Base-by-base conservation (phyloP, 2,329 filamentous ascomycete species). In the Laburnicola sp. region DNA sequence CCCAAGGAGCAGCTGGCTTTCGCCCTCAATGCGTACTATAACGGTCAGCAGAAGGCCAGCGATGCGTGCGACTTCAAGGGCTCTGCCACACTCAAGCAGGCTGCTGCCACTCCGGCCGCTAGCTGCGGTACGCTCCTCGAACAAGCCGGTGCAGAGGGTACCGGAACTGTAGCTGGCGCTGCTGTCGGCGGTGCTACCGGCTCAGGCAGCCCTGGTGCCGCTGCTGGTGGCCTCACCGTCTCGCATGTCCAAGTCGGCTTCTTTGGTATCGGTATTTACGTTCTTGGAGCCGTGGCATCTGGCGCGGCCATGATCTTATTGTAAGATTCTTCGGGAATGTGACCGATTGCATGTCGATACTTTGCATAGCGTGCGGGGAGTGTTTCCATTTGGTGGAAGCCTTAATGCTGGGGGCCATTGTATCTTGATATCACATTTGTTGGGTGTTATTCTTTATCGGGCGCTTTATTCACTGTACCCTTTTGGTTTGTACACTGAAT, bases 21-120 rank as follows among this genome's bases (percentile, higher is more conserved):
- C 70, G 87, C 85, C 42, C 82, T 92, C 60, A 84, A 92, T 76
- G 75, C 83, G 62, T 93, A 92, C 80, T 63, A 63, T 26, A 63
- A 64, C 56, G 73, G 72, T 59, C 79, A 84, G 68, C 74, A 78
- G 64, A 77, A 77, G 57, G 73, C 75, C 43, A 69, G 76, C 25
- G 75, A 75, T 48, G 86, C 89, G 28, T 95, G 89, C 71, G 79
- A 85, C 78, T 92, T 92, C 75, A 76, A 81, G 51, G 87, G 88
- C 62, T 76, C 84, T 63, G 89, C 86, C 42, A 76, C 77, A 51
- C 76, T 81, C 48, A 80, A 81, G 72, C 70, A 78, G 52, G 66
- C 77, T 44, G 70, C 78, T 41, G 64, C 74, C 40, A 75, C 77
- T 30, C 74, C 80, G 10, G 68, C 68, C 28, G 74, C 76, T 26